Conservation (phyloP, 768 basidiomycete species). For the Tremella yokohamensis region DNA sequence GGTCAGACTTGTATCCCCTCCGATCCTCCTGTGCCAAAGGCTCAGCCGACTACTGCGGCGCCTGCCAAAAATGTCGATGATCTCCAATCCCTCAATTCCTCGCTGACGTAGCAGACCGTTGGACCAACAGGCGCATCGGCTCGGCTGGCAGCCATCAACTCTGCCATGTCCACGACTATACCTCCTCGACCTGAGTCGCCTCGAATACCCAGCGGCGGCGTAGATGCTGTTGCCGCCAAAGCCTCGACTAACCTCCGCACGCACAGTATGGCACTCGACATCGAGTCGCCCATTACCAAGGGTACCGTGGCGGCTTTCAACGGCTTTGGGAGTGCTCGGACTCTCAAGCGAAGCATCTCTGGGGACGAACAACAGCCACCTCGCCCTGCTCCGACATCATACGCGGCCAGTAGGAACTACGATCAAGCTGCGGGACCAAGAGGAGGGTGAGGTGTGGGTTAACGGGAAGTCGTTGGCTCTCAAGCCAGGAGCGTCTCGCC, state of each 20-base stretch:
- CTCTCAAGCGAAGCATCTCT: conserved; percentile 25
- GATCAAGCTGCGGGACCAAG: too few relatives aligned
- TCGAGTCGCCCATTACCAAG: conserved; percentile 15
- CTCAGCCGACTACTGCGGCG: conserved; percentile 1
- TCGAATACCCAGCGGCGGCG: conserved; percentile 35
- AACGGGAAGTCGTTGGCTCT: conserved; percentile 1
- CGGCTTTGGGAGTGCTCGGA: conserved; percentile 37
- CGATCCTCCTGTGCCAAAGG: conserved; percentile 11
- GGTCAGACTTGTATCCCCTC: conserved; percentile 10
- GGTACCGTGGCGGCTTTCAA: neutral
- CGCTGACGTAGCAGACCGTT: conserved; percentile 10
- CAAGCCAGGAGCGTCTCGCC: conserved; percentile 22
- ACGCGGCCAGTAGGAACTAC: too few relatives aligned
- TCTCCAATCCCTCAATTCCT: neutral
- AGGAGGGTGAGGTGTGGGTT: conserved; percentile 4
- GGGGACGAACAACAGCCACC: too few relatives aligned
- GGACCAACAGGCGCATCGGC: conserved; percentile 13
- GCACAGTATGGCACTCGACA: neutral
- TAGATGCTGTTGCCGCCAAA: conserved; percentile 29
- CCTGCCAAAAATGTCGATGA: neutral
- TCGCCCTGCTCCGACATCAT: too few relatives aligned
- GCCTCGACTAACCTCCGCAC: conserved; percentile 6
- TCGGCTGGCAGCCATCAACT: conserved; percentile 16
- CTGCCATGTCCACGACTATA: conserved; percentile 8
- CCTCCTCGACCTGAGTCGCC: conserved; percentile 34